Evolutionary conservation across 2,329 filamentous ascomycete genomes (phyloP).

Genomic region (Calycina herbarum): DNA sequence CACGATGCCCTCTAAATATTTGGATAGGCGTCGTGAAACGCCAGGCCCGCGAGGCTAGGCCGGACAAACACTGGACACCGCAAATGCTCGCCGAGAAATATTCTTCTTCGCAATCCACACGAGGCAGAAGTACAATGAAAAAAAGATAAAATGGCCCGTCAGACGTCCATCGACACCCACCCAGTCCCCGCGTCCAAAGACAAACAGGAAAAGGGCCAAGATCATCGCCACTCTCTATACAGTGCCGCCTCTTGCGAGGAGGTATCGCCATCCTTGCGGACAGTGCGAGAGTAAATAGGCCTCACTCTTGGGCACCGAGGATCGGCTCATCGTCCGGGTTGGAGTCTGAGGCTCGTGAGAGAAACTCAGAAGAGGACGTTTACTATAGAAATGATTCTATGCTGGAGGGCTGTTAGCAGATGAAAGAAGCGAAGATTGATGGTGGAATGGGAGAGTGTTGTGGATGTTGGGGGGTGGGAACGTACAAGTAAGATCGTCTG

Average conservation of each 20-base stretch:
- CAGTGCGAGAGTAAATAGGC: conserved; percentile 58
- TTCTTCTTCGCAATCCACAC: conserved; percentile 54
- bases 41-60: neutral
- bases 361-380: conserved; percentile 89
- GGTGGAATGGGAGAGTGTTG: neutral
- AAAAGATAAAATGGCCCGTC: conserved; percentile 61
- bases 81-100: neutral
- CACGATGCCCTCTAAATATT: too few relatives aligned
- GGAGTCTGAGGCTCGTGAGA: conserved; percentile 89
- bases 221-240: conserved; percentile 95
- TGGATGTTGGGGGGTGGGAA: conserved; percentile 2
- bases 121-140: conserved; percentile 56
- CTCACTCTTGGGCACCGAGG: conserved; percentile 91
- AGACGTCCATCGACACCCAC: conserved; percentile 88
- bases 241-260: conserved; percentile 41
- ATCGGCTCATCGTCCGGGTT: conserved; percentile 94
- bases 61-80: too few relatives aligned
- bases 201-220: conserved; percentile 72
- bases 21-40: too few relatives aligned
- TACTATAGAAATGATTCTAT: conserved; percentile 98
- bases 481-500: conserved; percentile 20
- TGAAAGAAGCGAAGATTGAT: neutral
- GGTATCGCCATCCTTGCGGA: conserved; percentile 61
- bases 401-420: conserved; percentile 13
- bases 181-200: conserved; percentile 75